phyloP scores from a whole-genome alignment of 1,284 basidiomycete genomes.

The Trichosporon sp. region DNA sequence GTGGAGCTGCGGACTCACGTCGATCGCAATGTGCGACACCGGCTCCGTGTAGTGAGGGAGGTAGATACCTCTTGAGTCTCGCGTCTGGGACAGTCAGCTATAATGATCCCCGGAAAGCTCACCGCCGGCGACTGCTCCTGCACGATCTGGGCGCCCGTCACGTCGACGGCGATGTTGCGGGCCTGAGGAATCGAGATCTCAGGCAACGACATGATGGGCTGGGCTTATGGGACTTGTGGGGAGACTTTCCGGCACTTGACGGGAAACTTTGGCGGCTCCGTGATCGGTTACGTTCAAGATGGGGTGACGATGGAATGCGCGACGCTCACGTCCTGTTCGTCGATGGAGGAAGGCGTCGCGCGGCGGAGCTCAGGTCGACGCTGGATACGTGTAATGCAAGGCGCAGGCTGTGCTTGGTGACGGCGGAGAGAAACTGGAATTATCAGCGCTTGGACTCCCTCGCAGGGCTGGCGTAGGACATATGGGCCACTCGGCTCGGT shows the following conservation, averaged over 20 bases:
- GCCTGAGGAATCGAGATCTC: conserved; percentile 49
- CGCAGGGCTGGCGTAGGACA: background rate
- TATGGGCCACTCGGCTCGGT: background rate
- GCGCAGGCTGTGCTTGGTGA: background rate
- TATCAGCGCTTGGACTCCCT: background rate
- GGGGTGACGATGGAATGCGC: background rate
- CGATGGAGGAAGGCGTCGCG: background rate
- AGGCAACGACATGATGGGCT: conserved; percentile 26
- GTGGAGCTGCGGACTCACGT: conserved; percentile 59
- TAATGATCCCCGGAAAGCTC: conserved; percentile 35
- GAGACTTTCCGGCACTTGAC: background rate
- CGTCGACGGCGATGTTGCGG: conserved; percentile 47
- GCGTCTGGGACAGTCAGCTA: conserved; percentile 57
- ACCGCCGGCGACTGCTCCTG: conserved; percentile 90
- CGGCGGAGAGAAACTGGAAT: background rate
- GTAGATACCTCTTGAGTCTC: conserved; percentile 91
- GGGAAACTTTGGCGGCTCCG: background rate
- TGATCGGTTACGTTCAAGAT: background rate
- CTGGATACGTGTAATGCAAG: background rate
- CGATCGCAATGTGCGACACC: conserved; percentile 91
- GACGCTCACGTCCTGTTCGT: background rate
- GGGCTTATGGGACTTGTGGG: background rate
- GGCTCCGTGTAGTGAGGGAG: conserved; percentile 93
- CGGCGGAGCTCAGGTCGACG: background rate
- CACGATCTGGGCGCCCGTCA: conserved; percentile 73